These are phyloP conservation scores for Agaricales sp. DNA, from an alignment of 1,284 basidiomycete species.

Conservation along the genomic window DNA sequence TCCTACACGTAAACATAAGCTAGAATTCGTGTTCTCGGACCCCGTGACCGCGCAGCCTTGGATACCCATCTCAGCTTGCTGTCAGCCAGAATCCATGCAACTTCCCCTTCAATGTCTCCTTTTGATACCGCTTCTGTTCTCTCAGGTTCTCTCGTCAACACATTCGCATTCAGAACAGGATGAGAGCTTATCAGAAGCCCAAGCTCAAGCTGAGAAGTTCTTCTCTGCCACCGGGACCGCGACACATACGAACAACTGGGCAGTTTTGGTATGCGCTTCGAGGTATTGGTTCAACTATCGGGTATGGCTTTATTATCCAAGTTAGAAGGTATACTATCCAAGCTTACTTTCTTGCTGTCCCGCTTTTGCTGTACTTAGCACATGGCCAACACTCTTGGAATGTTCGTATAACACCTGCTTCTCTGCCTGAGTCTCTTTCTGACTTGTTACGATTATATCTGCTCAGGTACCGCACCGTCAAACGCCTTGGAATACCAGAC, in stretches of 20 bases:
- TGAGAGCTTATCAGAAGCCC: neutral
- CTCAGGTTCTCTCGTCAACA: neutral
- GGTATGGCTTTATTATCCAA: no score
- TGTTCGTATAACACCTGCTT: conserved; percentile 41
- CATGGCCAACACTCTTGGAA: conserved; percentile 96
- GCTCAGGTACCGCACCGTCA: conserved; percentile 80
- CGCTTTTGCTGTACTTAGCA: conserved; percentile 44
- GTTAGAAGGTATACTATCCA: no score
- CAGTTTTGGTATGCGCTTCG: conserved; percentile 90
- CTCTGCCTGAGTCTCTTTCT: neutral
- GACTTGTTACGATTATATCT: neutral
- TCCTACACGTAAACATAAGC: no score
- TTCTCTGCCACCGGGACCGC: conserved; percentile 12
- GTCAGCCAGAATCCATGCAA: no score
- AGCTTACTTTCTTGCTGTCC: no score
- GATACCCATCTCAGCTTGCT: no score
- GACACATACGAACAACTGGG: conserved; percentile 95
- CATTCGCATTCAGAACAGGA: neutral
- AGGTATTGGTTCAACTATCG: conserved; percentile 99
- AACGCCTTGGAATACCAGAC: conserved; percentile 95
- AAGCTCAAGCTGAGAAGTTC: neutral
- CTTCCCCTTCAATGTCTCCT: no score
- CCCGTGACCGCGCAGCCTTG: no score
- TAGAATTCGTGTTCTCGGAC: no score
- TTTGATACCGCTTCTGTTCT: no score